These are phyloP conservation scores for Lumnitzera racemosa DNA, from an alignment of 345 rosid species.

Conservation along the genomic window DNA sequence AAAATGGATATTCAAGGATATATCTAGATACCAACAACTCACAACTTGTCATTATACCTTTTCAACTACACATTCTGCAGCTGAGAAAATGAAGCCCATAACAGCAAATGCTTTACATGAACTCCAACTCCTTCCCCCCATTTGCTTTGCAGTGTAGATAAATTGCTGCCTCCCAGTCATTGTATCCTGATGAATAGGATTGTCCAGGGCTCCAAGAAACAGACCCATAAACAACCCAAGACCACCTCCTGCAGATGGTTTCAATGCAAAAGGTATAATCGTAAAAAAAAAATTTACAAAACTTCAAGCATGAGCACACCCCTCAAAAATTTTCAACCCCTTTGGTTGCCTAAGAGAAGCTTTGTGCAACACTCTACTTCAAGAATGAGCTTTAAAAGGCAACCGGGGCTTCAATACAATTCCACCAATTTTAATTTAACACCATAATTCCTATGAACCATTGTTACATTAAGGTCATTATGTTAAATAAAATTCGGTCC, in stretches of 20 bases:
- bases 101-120: constrained; percentile 82
- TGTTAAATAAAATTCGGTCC: no score
- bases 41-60: constrained; percentile 35
- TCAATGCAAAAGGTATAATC: not conserved
- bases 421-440: no score
- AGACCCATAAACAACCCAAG: constrained; percentile 83
- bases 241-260: constrained; percentile 69
- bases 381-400: no score
- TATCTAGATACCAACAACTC: no score
- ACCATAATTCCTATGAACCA: no score
- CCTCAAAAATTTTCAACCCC: not conserved
- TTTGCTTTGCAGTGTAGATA: constrained; percentile 59
- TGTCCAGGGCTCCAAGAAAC: constrained; percentile 79
- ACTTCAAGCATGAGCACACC: no score
- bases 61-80: constrained; percentile 83
- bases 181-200: constrained; percentile 61
- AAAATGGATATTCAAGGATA: no score
- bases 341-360: not conserved
- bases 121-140: constrained; percentile 83
- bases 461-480: no score
- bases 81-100: constrained; percentile 90
- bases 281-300: not conserved
- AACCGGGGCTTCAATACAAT: no score
- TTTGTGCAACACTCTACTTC: not conserved
- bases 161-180: constrained; percentile 84